A percentile compares a stretch with the other conserved stretches of the same genome.
Evolutionary conservation across 1,284 basidiomycete species (phyloP).

Genomic region (Lentinula novae-zelandiae): DNA sequence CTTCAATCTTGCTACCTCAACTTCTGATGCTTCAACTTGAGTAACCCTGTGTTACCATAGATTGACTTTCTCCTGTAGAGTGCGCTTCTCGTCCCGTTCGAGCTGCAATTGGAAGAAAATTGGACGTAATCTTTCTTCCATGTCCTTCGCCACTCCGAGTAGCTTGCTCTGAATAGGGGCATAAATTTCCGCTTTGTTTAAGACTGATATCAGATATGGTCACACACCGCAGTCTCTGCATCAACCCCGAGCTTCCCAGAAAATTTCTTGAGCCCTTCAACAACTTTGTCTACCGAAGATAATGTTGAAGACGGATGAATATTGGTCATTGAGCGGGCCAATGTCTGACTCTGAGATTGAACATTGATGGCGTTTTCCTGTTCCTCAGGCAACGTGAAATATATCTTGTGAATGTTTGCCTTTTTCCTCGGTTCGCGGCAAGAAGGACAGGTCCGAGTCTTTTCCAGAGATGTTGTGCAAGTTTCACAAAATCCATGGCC

Average conservation of each 20-base stretch:
- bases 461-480: slow-evolving; percentile 2
- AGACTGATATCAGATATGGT: neutral
- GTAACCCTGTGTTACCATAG: slow-evolving; percentile 7
- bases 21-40: neutral
- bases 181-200: neutral
- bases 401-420: slow-evolving; percentile 5
- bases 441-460: slow-evolving; percentile 4
- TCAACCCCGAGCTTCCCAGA: neutral
- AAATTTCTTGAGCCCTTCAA: neutral
- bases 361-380: neutral
- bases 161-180: slow-evolving; percentile 4
- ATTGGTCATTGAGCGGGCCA: neutral
- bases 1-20: neutral
- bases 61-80: slow-evolving; percentile 12
- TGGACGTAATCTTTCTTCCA: slow-evolving; percentile 8
- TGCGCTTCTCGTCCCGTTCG: slow-evolving; percentile 12
- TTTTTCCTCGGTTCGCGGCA: slow-evolving; percentile 6
- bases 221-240: slow-evolving; percentile 5
- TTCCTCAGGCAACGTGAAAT: slow-evolving; percentile 5
- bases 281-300: neutral
- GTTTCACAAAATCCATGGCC: slow-evolving; percentile 13
- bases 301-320: neutral
- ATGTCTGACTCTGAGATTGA: slow-evolving; percentile 4
- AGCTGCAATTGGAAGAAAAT: slow-evolving; percentile 6
- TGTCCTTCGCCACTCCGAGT: slow-evolving; percentile 4